Percentiles rank a stretch among this genome's conserved stretches.
Conservation (phyloP, 2,329 filamentous ascomycete genomes). For the Clonostachys chloroleuca region DNA sequence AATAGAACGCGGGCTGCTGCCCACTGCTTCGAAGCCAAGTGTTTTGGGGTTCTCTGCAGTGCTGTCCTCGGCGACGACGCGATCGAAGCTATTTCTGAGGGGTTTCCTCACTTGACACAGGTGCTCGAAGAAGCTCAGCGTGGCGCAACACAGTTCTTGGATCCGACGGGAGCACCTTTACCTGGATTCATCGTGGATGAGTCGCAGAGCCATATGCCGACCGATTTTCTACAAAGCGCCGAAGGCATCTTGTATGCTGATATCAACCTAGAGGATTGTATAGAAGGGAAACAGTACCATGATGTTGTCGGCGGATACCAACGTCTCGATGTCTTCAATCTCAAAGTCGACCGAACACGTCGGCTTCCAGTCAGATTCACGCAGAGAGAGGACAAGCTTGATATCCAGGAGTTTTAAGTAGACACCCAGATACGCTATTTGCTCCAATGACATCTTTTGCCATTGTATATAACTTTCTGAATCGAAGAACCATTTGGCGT, state of each 20-base stretch:
- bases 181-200: constrained; percentile 27
- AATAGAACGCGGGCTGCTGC: constrained; percentile 47
- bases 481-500: too few relatives aligned
- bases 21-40: constrained; percentile 55
- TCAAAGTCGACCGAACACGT: constrained; percentile 38
- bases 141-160: constrained; percentile 43
- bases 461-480: too few relatives aligned
- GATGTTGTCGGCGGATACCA: constrained; percentile 53
- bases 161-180: constrained; percentile 39
- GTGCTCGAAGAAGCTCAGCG: constrained; percentile 29
- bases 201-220: not conserved
- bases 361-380: constrained; percentile 17
- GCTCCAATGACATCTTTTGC: too few relatives aligned
- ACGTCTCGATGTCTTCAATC: constrained; percentile 45
- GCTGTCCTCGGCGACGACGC: constrained; percentile 32
- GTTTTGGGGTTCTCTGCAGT: constrained; percentile 46
- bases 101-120: not conserved
- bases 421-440: too few relatives aligned
- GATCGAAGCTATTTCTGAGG: constrained; percentile 19
- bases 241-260: constrained; percentile 49
- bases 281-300: constrained; percentile 54
- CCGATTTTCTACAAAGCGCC: constrained; percentile 31
- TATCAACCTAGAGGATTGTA: constrained; percentile 38
- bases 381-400: not conserved
- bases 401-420: not conserved